Percentiles rank a stretch among this genome's conserved stretches.
These are phyloP conservation scores for Primulina huaijiensis DNA, from an alignment of 257 asterid genomes.

Conservation along the genomic window DNA sequence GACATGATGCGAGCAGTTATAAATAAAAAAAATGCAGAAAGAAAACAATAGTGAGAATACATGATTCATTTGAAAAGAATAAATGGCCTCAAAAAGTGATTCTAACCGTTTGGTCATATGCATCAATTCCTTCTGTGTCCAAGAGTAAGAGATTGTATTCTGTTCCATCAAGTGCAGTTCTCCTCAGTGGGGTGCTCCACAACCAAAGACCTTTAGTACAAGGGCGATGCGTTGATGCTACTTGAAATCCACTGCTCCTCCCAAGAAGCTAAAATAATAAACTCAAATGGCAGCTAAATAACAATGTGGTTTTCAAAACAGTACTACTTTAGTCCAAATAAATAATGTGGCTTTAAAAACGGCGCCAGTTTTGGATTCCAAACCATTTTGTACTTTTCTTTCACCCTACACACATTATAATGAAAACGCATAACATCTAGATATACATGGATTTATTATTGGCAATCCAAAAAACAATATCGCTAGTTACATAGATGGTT, in stretches of 20 bases:
- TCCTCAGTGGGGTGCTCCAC: constrained; percentile 90
- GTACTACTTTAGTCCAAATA: not conserved
- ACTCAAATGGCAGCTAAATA: constrained; percentile 18
- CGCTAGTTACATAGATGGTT: not conserved
- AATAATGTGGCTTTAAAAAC: constrained; percentile 5
- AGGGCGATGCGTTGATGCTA: constrained; percentile 95
- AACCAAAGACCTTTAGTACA: constrained; percentile 99
- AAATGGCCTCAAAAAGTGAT: constrained; percentile 20
- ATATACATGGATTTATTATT: no score
- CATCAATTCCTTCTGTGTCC: constrained; percentile 97
- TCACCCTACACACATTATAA: not conserved
- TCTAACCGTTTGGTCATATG: constrained; percentile 98
- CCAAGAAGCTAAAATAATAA: constrained; percentile 79
- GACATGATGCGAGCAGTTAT: not conserved
- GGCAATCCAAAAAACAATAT: not conserved
- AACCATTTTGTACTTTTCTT: not conserved
- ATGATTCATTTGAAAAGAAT: not conserved
- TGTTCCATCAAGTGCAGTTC: constrained; percentile 97
- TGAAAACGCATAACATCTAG: not conserved
- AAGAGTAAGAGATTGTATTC: constrained; percentile 86
- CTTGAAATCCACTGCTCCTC: constrained; percentile 98
- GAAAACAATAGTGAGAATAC: not conserved
- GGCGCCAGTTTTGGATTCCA: not conserved
- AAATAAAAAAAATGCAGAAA: constrained; percentile 12
- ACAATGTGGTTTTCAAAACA: constrained; percentile 4